Percentiles rank a stretch among this genome's conserved stretches.
Evolutionary conservation across 169 alveolate genomes (phyloP).

Genomic region (Plasmodium knowlesi): DNA sequence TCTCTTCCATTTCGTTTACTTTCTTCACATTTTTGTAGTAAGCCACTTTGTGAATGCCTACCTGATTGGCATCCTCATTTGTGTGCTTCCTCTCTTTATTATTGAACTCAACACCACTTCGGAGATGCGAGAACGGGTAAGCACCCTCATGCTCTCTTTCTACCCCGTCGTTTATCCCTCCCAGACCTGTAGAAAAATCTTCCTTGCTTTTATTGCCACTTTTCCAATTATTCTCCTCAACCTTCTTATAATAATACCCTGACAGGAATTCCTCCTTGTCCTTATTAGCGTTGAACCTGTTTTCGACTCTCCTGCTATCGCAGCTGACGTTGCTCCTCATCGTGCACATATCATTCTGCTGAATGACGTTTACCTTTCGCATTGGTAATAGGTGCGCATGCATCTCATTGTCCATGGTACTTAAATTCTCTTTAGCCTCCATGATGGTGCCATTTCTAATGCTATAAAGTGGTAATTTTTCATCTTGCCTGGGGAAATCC

Average conservation of each 20-base stretch:
- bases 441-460: background rate
- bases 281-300: background rate
- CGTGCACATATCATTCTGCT: conserved; percentile 7
- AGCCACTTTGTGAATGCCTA: background rate
- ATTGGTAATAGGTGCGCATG: background rate
- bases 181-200: background rate
- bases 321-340: background rate
- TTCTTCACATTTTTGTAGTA: background rate
- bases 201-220: background rate
- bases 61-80: background rate
- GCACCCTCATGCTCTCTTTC: background rate
- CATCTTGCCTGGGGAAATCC: background rate
- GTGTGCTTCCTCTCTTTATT: background rate
- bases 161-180: background rate
- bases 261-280: background rate
- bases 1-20: background rate
- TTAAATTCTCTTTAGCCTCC: background rate
- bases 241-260: background rate
- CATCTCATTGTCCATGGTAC: background rate
- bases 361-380: background rate
- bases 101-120: background rate
- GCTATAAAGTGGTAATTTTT: background rate
- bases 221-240: background rate
- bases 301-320: background rate
- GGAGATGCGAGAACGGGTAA: background rate